Evolutionary conservation across 495 filamentous ascomycete genomes (phyloP).

Genomic region (Parachaetomium inaequale): DNA sequence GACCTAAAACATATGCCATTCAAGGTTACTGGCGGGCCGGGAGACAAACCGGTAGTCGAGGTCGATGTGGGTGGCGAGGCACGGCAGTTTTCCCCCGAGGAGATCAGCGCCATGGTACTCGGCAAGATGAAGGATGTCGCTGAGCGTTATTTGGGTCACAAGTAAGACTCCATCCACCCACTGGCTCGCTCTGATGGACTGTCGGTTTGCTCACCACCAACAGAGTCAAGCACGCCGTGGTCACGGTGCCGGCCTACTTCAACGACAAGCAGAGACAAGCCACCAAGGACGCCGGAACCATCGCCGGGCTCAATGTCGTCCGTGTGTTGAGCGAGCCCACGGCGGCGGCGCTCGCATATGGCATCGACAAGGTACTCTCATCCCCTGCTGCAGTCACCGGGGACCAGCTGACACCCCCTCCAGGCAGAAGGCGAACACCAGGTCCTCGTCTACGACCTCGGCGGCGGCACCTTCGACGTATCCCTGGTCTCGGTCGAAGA

Average conservation of each 20-base stretch:
- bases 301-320: conserved; percentile 87
- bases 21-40: conserved; percentile 64
- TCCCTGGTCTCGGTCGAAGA: conserved; percentile 89
- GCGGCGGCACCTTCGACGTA: conserved; percentile 99
- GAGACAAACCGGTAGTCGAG: conserved; percentile 72
- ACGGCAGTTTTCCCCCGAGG: conserved; percentile 75
- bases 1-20: conserved; percentile 86
- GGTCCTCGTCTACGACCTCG: conserved; percentile 92
- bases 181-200: neutral
- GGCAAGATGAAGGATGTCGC: conserved; percentile 95
- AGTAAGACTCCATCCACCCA: conserved; percentile 33
- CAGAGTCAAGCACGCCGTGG: conserved; percentile 82
- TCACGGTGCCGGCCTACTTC: conserved; percentile 95
- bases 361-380: conserved; percentile 60
- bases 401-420: neutral
- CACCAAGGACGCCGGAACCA: conserved; percentile 89
- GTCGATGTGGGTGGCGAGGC: conserved; percentile 65
- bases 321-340: conserved; percentile 92
- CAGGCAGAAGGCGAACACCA: conserved; percentile 66
- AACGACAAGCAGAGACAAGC: conserved; percentile 94
- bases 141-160: conserved; percentile 80
- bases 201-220: neutral
- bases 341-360: conserved; percentile 78
- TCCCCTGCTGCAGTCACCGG: neutral
- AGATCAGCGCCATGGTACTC: conserved; percentile 78